Conservation (phyloP, 148 eudicot species). For the Spergularia bocconei region DNA sequence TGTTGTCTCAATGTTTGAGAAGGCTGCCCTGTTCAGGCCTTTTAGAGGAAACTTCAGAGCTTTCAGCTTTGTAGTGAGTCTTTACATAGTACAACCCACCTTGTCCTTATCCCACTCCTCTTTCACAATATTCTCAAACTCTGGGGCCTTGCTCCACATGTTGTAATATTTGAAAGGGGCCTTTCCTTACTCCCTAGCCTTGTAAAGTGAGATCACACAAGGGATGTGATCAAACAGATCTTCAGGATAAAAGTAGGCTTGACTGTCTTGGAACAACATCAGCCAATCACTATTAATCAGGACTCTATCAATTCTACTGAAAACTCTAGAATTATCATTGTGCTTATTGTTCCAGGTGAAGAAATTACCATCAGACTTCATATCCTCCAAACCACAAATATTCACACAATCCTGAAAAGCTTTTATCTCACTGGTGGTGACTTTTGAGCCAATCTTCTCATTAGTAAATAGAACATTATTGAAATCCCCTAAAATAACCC, state of each 20-base stretch:
- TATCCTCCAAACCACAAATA: not conserved
- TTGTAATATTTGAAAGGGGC: not conserved
- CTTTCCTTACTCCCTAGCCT: not conserved
- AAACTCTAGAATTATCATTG: not conserved
- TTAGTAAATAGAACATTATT: no score
- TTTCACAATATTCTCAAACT: not conserved
- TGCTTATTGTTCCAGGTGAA: not conserved
- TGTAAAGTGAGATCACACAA: no score
- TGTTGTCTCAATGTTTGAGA: not conserved
- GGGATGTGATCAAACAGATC: not conserved
- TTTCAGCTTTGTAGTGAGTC: no score
- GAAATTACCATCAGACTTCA: not conserved
- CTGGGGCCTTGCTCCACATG: not conserved
- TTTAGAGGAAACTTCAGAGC: not conserved
- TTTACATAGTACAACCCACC: not conserved
- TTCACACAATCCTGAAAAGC: no score
- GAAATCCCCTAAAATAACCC: not conserved
- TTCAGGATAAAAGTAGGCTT: not conserved
- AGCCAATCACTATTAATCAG: not conserved
- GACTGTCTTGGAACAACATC: not conserved
- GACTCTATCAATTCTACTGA: not conserved
- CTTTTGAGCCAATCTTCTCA: no score
- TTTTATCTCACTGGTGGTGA: no score
- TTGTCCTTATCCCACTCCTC: not conserved
- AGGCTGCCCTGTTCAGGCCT: not conserved